phyloP scores from a whole-genome alignment of 176 grass and related monocot species.

The Carex pumila region DNA sequence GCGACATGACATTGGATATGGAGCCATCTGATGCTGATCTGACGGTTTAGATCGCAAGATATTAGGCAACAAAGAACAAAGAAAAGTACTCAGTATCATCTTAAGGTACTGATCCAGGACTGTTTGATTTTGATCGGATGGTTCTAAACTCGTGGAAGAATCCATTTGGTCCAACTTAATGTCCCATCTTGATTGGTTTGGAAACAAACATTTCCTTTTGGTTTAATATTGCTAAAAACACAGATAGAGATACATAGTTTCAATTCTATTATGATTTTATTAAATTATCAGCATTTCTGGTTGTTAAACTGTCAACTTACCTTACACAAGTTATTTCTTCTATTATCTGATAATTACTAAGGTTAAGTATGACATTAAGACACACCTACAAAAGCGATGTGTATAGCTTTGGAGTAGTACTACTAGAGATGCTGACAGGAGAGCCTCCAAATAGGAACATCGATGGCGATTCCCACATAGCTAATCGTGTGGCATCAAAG shows the following conservation, averaged over 20 bases:
- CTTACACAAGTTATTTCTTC: background rate
- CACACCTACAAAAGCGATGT: slow-evolving; percentile 19
- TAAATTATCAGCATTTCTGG: background rate
- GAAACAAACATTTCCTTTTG: background rate
- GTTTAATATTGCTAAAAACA: background rate
- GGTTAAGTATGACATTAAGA: background rate
- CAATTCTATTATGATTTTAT: background rate
- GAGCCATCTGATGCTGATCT: background rate
- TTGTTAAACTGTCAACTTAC: background rate
- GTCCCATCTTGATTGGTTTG: background rate
- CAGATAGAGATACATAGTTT: background rate
- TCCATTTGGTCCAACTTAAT: background rate
- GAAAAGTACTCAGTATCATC: background rate
- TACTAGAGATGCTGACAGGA: slow-evolving; percentile 22
- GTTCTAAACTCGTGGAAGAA: background rate
- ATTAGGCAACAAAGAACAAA: background rate
- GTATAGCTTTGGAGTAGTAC: slow-evolving; percentile 18
- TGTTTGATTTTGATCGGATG: background rate
- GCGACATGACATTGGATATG: background rate
- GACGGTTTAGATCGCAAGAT: background rate
- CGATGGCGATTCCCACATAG: slow-evolving; percentile 5
- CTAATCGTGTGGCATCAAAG: background rate
- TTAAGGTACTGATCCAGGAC: background rate
- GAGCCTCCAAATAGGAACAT: background rate
- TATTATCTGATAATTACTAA: background rate